Evolutionary conservation across 768 basidiomycete genomes (phyloP), one percentile per base, ranked within the genome.

Genomic region (Lactifluus piperatus): DNA sequence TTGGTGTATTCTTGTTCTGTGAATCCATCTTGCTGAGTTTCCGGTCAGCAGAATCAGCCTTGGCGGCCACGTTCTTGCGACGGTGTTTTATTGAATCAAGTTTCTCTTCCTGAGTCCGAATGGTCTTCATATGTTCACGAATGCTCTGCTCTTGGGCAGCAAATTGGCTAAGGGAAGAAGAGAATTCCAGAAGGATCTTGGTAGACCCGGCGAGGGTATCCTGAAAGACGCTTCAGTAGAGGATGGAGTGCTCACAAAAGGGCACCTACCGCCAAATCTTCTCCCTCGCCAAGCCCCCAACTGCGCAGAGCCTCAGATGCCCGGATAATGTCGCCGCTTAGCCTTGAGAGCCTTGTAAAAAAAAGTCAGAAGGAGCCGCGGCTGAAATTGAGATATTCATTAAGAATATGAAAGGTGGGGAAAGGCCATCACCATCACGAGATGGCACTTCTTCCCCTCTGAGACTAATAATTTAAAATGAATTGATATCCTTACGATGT

Each of bases 21-120:
- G 88, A 79, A 62, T 79, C 80, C 93, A 97, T 94, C 75, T 87
- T 95, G 71, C 78, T 81, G 37, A 97, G 79, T 69, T 94, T 95
- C 75, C 79, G 88, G 64, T 95, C 92, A 2, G 91, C 92, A 18
- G 81, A 72, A 55, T 95, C 93, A 0, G 92, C 88, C 62, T 86
- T 86, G 26, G 79, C 71, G 10, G 76, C 78, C 5, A 93, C 76
- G 10, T 75, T 75, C 64, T 84, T 83, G 52, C 92, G 77, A 18
- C 86, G 79, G 14, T 84, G 81, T 64, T 83, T 85, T 14, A 92
- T 72, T 4, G 88, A 86, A 55, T 90, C 90, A 2, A 97, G 79
- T 3, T 74, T 76, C 68, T 97, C 94, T 69, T 97, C 94, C 7
- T 85, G 78, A 9, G 89, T 83, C 32, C 94, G 83, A 51, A 97